Evolutionary conservation across 805 yeast genomes (phyloP).

Genomic region (Metschnikowia kofuensis): DNA sequence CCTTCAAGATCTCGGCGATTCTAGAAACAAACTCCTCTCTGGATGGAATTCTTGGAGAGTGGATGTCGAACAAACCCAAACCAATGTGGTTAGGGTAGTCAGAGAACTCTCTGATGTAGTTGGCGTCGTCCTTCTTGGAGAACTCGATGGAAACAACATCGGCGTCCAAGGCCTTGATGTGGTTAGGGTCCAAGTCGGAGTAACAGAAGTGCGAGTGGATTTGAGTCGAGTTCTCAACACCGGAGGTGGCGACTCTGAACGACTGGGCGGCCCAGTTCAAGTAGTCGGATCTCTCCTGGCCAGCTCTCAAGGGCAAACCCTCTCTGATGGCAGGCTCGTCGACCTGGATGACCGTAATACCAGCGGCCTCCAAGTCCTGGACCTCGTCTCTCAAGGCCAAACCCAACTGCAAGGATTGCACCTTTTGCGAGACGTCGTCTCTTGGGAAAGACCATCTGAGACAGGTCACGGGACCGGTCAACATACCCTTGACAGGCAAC

Average conservation of each 20-base stretch:
- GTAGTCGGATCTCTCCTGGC: slow-evolving; percentile 94
- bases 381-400: slow-evolving; percentile 98
- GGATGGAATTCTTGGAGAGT: slow-evolving; percentile 99
- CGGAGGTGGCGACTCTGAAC: slow-evolving; percentile 98
- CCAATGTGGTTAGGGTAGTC: slow-evolving; percentile 99
- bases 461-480: slow-evolving; percentile 99
- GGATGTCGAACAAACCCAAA: slow-evolving; percentile 97
- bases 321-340: slow-evolving; percentile 99
- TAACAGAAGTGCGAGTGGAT: slow-evolving; percentile 99
- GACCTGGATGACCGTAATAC: slow-evolving; percentile 96
- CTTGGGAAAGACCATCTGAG: slow-evolving; percentile 99
- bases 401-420: slow-evolving; percentile 95
- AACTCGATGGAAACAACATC: slow-evolving; percentile 99
- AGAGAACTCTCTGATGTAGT: slow-evolving; percentile 95
- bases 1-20: slow-evolving; percentile 91
- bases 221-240: slow-evolving; percentile 92
- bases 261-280: slow-evolving; percentile 99
- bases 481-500: slow-evolving; percentile 99
- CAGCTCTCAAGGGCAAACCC: slow-evolving; percentile 99
- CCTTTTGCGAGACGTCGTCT: slow-evolving; percentile 90
- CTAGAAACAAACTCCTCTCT: slow-evolving; percentile 93
- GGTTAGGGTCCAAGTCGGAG: slow-evolving; percentile 99
- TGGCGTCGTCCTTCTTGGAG: slow-evolving; percentile 99
- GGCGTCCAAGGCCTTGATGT: slow-evolving; percentile 98
- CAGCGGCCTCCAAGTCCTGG: slow-evolving; percentile 96